Percentiles rank a stretch among this genome's conserved stretches.
Conservation (phyloP, 257 asterid genomes). For the Ocimum tenuiflorum region DNA sequence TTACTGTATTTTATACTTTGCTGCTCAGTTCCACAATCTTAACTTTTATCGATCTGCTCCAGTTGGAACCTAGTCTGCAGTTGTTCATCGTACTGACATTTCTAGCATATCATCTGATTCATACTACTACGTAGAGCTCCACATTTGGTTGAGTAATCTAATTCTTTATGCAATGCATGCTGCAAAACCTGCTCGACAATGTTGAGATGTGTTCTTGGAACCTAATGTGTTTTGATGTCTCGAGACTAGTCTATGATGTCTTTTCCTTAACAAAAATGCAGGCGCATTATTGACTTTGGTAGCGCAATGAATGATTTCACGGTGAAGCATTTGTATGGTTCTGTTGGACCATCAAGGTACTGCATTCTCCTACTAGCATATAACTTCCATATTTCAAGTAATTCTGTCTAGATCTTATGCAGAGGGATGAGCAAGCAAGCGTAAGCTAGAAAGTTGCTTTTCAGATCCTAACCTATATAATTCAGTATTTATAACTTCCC, state of each 20-base stretch:
- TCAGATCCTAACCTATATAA: neutral
- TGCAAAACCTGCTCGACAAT: neutral
- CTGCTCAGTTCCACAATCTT: neutral
- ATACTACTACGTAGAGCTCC: neutral
- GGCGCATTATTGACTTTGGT: conserved; percentile 98
- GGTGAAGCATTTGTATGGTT: conserved; percentile 75
- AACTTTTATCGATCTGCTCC: neutral
- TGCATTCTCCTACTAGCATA: conserved; percentile 20
- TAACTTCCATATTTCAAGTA: neutral
- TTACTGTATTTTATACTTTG: neutral
- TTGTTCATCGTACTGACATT: neutral
- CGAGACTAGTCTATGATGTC: neutral
- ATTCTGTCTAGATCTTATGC: neutral
- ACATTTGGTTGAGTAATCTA: neutral
- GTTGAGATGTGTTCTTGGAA: conserved; percentile 6
- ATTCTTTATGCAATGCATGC: neutral
- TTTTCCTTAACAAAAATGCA: conserved; percentile 24
- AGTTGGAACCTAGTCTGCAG: conserved; percentile 2
- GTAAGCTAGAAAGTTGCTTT: neutral
- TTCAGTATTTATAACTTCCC: neutral
- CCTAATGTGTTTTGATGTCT: neutral
- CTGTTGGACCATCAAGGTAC: conserved; percentile 94
- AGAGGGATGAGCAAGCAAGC: conserved; percentile 9
- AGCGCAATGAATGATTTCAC: conserved; percentile 92
- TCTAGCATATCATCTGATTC: neutral